These are phyloP conservation scores for Remersonia thermophila DNA, from an alignment of 2,329 filamentous ascomycete species.

Conservation along the genomic window DNA sequence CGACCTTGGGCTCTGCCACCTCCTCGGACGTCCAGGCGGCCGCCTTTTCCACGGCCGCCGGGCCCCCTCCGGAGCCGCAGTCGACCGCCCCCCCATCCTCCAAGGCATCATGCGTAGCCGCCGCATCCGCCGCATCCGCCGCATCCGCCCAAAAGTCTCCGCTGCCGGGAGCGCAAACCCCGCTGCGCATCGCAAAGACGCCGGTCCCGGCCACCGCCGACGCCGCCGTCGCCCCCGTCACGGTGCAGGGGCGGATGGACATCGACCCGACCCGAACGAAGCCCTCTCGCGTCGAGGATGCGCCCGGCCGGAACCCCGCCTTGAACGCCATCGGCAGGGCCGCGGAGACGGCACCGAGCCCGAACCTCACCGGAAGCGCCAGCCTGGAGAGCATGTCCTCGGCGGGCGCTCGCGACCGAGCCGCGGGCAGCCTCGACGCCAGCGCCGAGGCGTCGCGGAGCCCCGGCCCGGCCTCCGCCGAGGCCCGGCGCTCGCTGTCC, in stretches of 20 bases:
- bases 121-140: constrained; percentile 17
- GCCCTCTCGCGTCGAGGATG: constrained; percentile 31
- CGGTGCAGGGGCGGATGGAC: constrained; percentile 36
- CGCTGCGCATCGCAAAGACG: constrained; percentile 32
- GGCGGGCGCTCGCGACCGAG: constrained; percentile 30
- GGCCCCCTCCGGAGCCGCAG: constrained; percentile 28
- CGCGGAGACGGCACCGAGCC: constrained; percentile 27
- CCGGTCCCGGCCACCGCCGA: constrained; percentile 30
- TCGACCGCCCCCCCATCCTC: constrained; percentile 30
- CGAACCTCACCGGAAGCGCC: constrained; percentile 25
- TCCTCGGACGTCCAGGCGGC: constrained; percentile 24
- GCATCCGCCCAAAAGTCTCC: constrained; percentile 32
- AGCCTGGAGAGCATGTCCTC: constrained; percentile 25
- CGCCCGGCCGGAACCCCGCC: constrained; percentile 24
- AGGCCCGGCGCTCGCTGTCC: constrained; percentile 19
- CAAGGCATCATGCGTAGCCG: constrained; percentile 37
- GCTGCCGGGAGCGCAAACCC: constrained; percentile 26
- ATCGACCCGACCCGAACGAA: constrained; percentile 32
- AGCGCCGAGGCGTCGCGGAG: constrained; percentile 32
- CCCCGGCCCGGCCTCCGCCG: constrained; percentile 26
- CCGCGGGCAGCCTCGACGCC: constrained; percentile 30
- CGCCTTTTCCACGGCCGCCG: constrained; percentile 27
- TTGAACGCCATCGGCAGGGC: constrained; percentile 32
- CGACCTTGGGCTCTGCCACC: constrained; percentile 23
- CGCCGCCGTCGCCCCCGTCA: constrained; percentile 36